phyloP scores from a whole-genome alignment of 2,329 filamentous ascomycete species.

The Fusarium sublunatum region DNA sequence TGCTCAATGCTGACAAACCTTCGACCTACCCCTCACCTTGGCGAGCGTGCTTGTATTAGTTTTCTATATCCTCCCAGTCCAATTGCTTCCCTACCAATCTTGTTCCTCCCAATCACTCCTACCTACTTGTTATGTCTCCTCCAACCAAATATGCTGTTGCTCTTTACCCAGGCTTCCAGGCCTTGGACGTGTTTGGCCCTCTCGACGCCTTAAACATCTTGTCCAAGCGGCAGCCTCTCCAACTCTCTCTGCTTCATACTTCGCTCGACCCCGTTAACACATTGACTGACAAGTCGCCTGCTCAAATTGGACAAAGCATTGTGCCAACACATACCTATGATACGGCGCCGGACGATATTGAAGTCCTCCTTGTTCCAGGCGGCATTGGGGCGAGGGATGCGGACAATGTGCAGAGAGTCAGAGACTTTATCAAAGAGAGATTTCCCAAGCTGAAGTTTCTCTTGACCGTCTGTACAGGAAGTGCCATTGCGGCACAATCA shows the following conservation, averaged over 20 bases:
- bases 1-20: slow-evolving; percentile 13
- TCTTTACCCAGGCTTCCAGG: slow-evolving; percentile 42
- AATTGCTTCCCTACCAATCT: background rate
- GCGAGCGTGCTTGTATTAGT: background rate
- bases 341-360: slow-evolving; percentile 49
- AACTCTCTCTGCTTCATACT: slow-evolving; percentile 45
- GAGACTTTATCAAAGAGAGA: slow-evolving; percentile 56
- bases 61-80: background rate
- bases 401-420: slow-evolving; percentile 39
- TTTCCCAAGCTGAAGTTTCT: slow-evolving; percentile 61
- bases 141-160: slow-evolving; percentile 40
- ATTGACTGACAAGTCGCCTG: slow-evolving; percentile 1
- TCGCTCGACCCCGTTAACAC: slow-evolving; percentile 49
- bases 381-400: slow-evolving; percentile 49
- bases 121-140: slow-evolving; percentile 5
- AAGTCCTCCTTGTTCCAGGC: slow-evolving; percentile 55
- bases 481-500: slow-evolving; percentile 63
- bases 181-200: slow-evolving; percentile 49
- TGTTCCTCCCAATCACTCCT: background rate
- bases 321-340: slow-evolving; percentile 54
- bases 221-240: slow-evolving; percentile 38
- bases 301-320: slow-evolving; percentile 47
- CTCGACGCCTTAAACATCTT: slow-evolving; percentile 51
- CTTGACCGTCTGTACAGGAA: slow-evolving; percentile 73
- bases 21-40: slow-evolving; percentile 5